Conservation (phyloP, 1,284 basidiomycete species). For the Cystobasidium sp. region DNA sequence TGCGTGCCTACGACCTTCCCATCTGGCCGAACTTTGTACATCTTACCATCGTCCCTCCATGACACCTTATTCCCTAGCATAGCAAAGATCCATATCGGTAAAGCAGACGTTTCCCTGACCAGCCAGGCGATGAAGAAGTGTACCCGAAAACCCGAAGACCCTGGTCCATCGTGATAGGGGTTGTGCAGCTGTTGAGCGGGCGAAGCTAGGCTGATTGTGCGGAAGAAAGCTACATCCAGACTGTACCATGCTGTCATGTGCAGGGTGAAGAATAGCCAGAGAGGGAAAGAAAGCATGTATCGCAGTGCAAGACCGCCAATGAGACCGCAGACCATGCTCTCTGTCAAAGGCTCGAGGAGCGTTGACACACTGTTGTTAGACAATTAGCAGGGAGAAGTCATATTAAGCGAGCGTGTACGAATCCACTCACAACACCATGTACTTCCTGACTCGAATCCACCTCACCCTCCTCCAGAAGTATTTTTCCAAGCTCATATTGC, state of each 20-base stretch:
- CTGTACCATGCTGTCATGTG: slow-evolving; percentile 53
- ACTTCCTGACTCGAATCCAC: slow-evolving; percentile 92
- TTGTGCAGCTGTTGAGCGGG: slow-evolving; percentile 44
- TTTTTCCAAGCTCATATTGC: slow-evolving; percentile 75
- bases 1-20: slow-evolving; percentile 47
- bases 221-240: slow-evolving; percentile 52
- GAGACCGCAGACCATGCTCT: slow-evolving; percentile 72
- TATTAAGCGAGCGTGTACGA: background rate
- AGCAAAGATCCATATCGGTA: slow-evolving; percentile 82
- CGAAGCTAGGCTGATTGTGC: slow-evolving; percentile 48
- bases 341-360: slow-evolving; percentile 84
- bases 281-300: slow-evolving; percentile 58
- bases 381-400: background rate
- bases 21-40: slow-evolving; percentile 49
- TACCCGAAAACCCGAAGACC: slow-evolving; percentile 27
- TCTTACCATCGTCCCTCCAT: slow-evolving; percentile 68
- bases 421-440: slow-evolving; percentile 69
- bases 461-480: slow-evolving; percentile 84
- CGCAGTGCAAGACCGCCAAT: slow-evolving; percentile 67
- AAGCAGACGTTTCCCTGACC: slow-evolving; percentile 73
- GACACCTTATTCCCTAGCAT: slow-evolving; percentile 76
- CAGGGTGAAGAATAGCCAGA: slow-evolving; percentile 47
- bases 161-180: slow-evolving; percentile 57
- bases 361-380: slow-evolving; percentile 65
- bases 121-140: slow-evolving; percentile 76